Base-by-base conservation (phyloP, 202 grass and related monocot genomes). In the Setaria viridis region DNA sequence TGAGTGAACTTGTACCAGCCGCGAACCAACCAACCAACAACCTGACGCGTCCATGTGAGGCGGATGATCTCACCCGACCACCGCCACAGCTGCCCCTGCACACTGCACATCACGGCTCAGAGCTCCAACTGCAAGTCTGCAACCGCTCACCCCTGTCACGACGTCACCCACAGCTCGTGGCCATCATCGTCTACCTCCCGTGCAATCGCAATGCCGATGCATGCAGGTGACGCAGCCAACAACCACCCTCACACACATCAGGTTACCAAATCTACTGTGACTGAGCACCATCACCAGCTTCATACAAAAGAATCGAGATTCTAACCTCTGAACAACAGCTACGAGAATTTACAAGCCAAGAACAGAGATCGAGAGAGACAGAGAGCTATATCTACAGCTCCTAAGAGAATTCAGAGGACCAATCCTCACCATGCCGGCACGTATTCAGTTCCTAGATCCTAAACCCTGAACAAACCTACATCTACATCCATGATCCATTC, bases 401-500 rank as follows among this genome's bases (percentile, higher is more conserved):
- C 77, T 34, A 66, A 33, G 5, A 11, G 9, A 33, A 80, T 51
- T 37, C 45, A 41, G 15, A 34, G 7, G 11, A 50, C 35, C 59
- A 63, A 46, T 69, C 70, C 50, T 16, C 58, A 16, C 33, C 19
- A 67, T 41, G 29, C 56, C 10, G 64, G 33, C 33, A 67, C 34
- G 19, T 67, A 67, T 34, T 37, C 70, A 66, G 47, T 71, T 86
- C 33, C 77, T 58, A 77, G 11, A 80, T 73, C 7, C 86, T 63
- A 60, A 62, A 63, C 41, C 67, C 50, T 46, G 8, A 42, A 29
- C 46, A 11, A 71, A 62, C 41, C 11, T 79, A 54, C 30, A 41
- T 41, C 15, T 48, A 78, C 41, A 78, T 11, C 53, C 25, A 25
- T 25, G 25, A 25, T 25, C 25, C 25, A 25, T 25, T 25, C 41